Evolutionary conservation across 2,329 filamentous ascomycete genomes (phyloP).

Genomic region (Penicillium sp.): DNA sequence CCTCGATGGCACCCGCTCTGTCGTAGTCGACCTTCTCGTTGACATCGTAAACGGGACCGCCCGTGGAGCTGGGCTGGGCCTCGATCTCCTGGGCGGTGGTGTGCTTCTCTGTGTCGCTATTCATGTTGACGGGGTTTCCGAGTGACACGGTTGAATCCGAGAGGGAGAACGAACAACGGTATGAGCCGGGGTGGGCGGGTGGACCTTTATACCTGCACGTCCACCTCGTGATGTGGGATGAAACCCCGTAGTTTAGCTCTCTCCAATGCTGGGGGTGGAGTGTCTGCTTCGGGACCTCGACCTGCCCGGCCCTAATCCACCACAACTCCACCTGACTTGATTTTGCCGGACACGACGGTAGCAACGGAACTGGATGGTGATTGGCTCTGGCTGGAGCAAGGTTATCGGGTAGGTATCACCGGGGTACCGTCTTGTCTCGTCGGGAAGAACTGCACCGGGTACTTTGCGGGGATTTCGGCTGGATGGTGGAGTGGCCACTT

Average conservation of each 20-base stretch:
- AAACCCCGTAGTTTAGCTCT: conserved; percentile 9
- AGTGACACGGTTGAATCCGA: conserved; percentile 23
- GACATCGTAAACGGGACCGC: conserved; percentile 28
- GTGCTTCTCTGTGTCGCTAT: conserved; percentile 30
- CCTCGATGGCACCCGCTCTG: conserved; percentile 52
- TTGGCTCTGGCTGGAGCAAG: conserved; percentile 4
- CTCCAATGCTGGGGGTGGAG: conserved; percentile 22
- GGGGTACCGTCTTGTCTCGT: background rate
- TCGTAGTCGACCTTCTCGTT: conserved; percentile 39
- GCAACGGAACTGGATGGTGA: conserved; percentile 13
- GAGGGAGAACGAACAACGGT: conserved; percentile 9
- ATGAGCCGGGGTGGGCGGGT: conserved; percentile 21
- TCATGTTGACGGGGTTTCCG: conserved; percentile 27
- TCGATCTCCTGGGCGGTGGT: conserved; percentile 27
- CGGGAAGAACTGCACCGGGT: conserved; percentile 11
- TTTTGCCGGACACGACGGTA: conserved; percentile 13
- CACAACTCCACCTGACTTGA: background rate
- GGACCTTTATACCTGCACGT: conserved; percentile 28
- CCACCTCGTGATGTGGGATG: conserved; percentile 13
- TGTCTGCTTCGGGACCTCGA: conserved; percentile 20
- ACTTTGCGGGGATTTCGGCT: conserved; percentile 8
- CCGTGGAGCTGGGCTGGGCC: conserved; percentile 22
- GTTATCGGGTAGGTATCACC: conserved; percentile 8
- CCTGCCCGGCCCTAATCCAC: conserved; percentile 8
- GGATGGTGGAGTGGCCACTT: too few species aligned